Evolutionary conservation across 495 filamentous ascomycete species (phyloP).

Genomic region (Cetradonia linearis): DNA sequence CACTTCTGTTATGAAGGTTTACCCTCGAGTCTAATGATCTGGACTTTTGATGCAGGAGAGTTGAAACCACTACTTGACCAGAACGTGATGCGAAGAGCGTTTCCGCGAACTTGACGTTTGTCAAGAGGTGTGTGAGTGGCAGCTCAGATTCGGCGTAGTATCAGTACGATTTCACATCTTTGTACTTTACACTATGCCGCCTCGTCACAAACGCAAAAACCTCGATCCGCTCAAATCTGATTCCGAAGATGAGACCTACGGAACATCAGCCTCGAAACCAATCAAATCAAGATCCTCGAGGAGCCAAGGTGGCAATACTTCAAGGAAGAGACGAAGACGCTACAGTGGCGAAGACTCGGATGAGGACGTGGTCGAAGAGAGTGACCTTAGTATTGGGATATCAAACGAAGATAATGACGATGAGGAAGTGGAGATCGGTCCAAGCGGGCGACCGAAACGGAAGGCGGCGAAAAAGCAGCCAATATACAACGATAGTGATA

Average conservation of each 20-base stretch:
- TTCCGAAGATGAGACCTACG: conserved; percentile 71
- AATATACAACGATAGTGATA: conserved; percentile 33
- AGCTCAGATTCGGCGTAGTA: neutral
- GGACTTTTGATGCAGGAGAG: neutral
- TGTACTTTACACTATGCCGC: conserved; percentile 32
- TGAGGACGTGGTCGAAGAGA: conserved; percentile 54
- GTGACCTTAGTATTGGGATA: conserved; percentile 55
- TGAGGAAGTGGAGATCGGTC: conserved; percentile 50
- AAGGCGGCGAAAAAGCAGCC: conserved; percentile 45
- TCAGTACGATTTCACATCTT: neutral
- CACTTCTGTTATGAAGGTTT: neutral
- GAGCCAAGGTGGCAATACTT: conserved; percentile 33
- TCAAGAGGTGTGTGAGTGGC: neutral
- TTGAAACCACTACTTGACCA: neutral
- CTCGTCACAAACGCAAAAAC: conserved; percentile 55
- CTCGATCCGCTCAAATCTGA: conserved; percentile 79
- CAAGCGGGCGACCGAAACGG: conserved; percentile 61
- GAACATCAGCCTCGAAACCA: conserved; percentile 34
- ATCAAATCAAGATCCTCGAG: conserved; percentile 35
- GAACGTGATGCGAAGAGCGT: neutral
- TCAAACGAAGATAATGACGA: conserved; percentile 54
- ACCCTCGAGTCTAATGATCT: neutral
- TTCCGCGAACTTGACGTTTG: neutral
- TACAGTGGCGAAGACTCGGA: conserved; percentile 44
- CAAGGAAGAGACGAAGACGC: conserved; percentile 40